A percentile compares a stretch with the other conserved stretches of the same genome.
Evolutionary conservation across 129 eudicot genomes (phyloP).

Genomic region (Calendula officinalis): DNA sequence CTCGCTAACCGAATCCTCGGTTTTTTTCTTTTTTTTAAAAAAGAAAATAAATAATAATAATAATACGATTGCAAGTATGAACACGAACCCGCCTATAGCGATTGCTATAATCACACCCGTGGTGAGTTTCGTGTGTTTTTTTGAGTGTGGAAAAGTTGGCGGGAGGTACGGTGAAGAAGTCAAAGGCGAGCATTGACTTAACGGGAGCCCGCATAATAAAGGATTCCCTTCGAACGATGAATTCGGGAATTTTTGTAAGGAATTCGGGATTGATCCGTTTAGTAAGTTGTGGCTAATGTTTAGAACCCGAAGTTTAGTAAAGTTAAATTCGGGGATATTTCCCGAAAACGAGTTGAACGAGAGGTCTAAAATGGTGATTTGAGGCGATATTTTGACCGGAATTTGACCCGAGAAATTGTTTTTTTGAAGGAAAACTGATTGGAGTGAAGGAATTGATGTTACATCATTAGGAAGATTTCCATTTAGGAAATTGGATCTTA

Average conservation of each 20-base stretch:
- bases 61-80: conserved; percentile 35
- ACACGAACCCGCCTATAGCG: conserved; percentile 41
- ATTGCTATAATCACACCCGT: conserved; percentile 52
- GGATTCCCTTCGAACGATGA: conserved; percentile 74
- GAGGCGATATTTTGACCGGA: conserved; percentile 47
- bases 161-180: conserved; percentile 38
- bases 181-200: conserved; percentile 47
- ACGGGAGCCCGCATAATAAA: conserved; percentile 70
- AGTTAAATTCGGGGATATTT: conserved; percentile 45
- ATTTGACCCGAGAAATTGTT: conserved; percentile 74
- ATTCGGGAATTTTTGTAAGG: conserved; percentile 62
- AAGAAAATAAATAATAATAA: conserved; percentile 28
- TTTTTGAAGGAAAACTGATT: conserved; percentile 57
- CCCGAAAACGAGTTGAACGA: conserved; percentile 78
- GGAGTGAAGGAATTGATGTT: conserved; percentile 64
- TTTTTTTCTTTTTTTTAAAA: conserved; percentile 55
- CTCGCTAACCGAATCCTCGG: conserved; percentile 20
- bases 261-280: conserved; percentile 61
- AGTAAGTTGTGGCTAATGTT: conserved; percentile 61
- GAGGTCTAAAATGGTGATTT: conserved; percentile 53
- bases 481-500: conserved; percentile 65
- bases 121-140: conserved; percentile 39
- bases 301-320: conserved; percentile 46
- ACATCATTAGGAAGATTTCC: conserved; percentile 78
- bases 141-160: conserved; percentile 17